A percentile compares a stretch with the other conserved stretches of the same genome.
Evolutionary conservation across 139 green algal species (phyloP).

Genomic region (Tetratostichococcus sp.): DNA sequence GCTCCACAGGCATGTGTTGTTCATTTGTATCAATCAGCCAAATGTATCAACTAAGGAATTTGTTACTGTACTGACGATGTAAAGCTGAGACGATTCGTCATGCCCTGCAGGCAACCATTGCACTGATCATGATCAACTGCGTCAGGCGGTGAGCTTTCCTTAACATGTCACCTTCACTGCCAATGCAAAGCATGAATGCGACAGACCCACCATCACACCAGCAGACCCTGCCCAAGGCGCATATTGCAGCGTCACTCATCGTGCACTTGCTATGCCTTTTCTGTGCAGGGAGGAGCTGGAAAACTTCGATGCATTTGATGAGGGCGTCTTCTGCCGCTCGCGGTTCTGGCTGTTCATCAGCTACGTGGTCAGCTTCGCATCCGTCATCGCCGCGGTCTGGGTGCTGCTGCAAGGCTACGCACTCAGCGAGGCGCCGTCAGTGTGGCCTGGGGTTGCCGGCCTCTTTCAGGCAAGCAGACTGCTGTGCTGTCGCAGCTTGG

Average conservation of each 20-base stretch:
- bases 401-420: conserved; percentile 73
- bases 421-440: conserved; percentile 1
- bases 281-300: conserved; percentile 67
- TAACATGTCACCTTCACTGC: background rate
- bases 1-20: background rate
- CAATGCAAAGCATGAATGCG: no score
- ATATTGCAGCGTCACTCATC: no score
- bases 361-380: conserved; percentile 72
- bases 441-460: conserved; percentile 21
- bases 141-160: conserved; percentile 47
- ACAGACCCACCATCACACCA: no score
- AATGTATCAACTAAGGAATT: no score
- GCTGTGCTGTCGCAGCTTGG: background rate
- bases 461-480: conserved; percentile 12
- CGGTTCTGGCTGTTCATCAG: conserved; percentile 84
- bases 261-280: no score
- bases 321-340: conserved; percentile 43
- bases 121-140: conserved; percentile 87
- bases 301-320: conserved; percentile 30
- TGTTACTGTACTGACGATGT: no score
- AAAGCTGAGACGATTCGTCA: no score
- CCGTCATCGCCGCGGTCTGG: conserved; percentile 57
- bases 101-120: conserved; percentile 71
- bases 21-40: no score
- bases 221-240: no score